These are phyloP conservation scores for Naematelia encephala DNA, from an alignment of 768 basidiomycete genomes.

Conservation along the genomic window DNA sequence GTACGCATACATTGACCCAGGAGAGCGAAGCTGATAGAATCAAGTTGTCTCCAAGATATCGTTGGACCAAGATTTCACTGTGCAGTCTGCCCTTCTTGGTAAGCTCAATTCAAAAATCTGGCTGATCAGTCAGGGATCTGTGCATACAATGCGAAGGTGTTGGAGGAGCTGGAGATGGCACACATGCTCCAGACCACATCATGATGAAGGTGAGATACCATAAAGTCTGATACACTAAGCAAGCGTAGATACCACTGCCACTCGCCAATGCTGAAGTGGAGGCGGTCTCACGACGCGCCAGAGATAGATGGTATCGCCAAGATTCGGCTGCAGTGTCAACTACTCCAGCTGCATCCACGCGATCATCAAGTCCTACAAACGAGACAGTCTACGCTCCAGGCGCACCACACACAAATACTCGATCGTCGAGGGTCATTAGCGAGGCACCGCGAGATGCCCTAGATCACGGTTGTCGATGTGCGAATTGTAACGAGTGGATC, in stretches of 20 bases:
- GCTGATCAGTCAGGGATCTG: conserved; percentile 40
- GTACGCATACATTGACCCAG: conserved; percentile 55
- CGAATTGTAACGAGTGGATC: conserved; percentile 54
- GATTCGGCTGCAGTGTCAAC: conserved; percentile 63
- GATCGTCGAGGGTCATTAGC: conserved; percentile 5
- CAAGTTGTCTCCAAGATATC: conserved; percentile 84
- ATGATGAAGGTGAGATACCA: conserved; percentile 77
- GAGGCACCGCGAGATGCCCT: conserved; percentile 23
- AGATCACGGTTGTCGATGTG: conserved; percentile 38
- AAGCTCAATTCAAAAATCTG: conserved; percentile 1
- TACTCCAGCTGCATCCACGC: conserved; percentile 52
- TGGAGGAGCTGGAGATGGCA: conserved; percentile 18
- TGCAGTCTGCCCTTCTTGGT: conserved; percentile 69
- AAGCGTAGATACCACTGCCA: conserved; percentile 84
- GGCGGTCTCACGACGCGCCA: conserved; percentile 69
- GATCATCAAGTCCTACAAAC: conserved; percentile 62
- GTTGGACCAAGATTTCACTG: conserved; percentile 91
- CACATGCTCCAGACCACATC: conserved; percentile 60
- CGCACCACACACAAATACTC: conserved; percentile 21
- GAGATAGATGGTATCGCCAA: conserved; percentile 69
- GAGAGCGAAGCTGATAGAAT: conserved; percentile 1
- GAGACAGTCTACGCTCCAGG: conserved; percentile 61
- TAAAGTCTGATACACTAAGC: neutral
- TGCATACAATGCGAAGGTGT: conserved; percentile 49
- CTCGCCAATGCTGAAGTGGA: conserved; percentile 70